Conservation (phyloP, 2,329 filamentous ascomycete genomes). For the Ophiostoma fasciatum region DNA sequence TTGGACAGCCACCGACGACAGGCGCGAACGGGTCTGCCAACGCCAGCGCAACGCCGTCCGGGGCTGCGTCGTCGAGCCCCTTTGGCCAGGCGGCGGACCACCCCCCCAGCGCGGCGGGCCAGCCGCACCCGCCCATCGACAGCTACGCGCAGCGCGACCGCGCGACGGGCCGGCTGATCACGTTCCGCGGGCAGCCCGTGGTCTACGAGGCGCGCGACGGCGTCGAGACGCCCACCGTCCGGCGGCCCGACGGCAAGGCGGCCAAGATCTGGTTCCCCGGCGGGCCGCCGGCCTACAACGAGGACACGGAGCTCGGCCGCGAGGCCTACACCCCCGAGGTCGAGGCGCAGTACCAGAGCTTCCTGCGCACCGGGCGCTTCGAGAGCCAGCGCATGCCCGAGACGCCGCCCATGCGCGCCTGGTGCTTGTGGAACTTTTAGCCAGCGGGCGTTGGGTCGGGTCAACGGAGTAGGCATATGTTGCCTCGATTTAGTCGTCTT, state of each 20-base stretch:
- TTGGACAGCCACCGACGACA: constrained; percentile 6
- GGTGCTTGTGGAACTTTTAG: constrained; percentile 57
- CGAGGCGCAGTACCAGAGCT: constrained; percentile 47
- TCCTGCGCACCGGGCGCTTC: constrained; percentile 53
- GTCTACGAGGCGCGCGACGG: constrained; percentile 23
- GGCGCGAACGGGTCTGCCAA: background rate
- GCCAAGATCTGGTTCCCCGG: constrained; percentile 59
- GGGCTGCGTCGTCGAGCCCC: constrained; percentile 8
- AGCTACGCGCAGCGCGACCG: constrained; percentile 16
- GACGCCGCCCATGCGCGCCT: constrained; percentile 64
- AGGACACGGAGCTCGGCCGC: constrained; percentile 44
- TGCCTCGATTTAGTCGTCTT: no score
- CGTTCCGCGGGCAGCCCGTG: constrained; percentile 20
- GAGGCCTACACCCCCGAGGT: constrained; percentile 30
- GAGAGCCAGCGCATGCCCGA: constrained; percentile 57
- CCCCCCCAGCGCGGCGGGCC: no score
- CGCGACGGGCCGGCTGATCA: constrained; percentile 13
- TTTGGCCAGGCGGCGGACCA: constrained; percentile 17
- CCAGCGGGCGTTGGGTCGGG: no score
- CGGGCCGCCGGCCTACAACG: constrained; percentile 48
- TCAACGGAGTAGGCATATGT: no score
- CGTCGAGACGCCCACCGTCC: constrained; percentile 15
- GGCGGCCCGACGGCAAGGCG: constrained; percentile 12
- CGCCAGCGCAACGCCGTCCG: background rate
- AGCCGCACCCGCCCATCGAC: constrained; percentile 18